Evolutionary conservation across 768 basidiomycete species (phyloP).

Genomic region (Collybia nuda): DNA sequence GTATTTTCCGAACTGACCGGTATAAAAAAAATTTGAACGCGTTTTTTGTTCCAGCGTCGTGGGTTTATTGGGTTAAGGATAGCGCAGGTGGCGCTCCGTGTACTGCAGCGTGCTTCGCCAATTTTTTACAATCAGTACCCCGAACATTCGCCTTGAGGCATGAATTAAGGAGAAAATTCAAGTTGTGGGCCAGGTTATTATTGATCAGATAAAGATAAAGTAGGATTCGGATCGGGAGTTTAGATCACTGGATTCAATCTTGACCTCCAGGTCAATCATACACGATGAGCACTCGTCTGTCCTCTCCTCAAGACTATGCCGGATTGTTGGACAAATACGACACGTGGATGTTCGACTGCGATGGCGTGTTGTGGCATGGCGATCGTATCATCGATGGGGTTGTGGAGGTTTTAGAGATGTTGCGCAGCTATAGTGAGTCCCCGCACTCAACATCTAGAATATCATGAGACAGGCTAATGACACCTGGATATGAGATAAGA

Average conservation of each 20-base stretch:
- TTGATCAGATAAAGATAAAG: no score
- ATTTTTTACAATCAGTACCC: no score
- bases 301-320: slow-evolving; percentile 44
- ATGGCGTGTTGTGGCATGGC: slow-evolving; percentile 93
- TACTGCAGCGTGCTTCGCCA: no score
- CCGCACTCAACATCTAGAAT: not conserved
- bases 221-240: slow-evolving; percentile 3
- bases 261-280: not conserved
- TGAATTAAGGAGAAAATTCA: no score
- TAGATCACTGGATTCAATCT: slow-evolving; percentile 2
- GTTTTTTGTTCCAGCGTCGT: no score
- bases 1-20: no score
- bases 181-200: no score
- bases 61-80: no score
- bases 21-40: no score
- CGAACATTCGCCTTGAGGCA: no score
- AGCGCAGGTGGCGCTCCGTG: no score
- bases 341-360: slow-evolving; percentile 96
- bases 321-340: slow-evolving; percentile 67
- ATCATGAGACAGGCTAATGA: slow-evolving; percentile 10
- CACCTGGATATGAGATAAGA: slow-evolving; percentile 56
- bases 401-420: slow-evolving; percentile 66
- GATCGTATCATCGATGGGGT: slow-evolving; percentile 79
- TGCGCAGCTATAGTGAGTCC: slow-evolving; percentile 70
- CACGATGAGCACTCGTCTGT: slow-evolving; percentile 35